Evolutionary conservation across 179 eudicot species (phyloP).

Genomic region (Beta lomatogona): DNA sequence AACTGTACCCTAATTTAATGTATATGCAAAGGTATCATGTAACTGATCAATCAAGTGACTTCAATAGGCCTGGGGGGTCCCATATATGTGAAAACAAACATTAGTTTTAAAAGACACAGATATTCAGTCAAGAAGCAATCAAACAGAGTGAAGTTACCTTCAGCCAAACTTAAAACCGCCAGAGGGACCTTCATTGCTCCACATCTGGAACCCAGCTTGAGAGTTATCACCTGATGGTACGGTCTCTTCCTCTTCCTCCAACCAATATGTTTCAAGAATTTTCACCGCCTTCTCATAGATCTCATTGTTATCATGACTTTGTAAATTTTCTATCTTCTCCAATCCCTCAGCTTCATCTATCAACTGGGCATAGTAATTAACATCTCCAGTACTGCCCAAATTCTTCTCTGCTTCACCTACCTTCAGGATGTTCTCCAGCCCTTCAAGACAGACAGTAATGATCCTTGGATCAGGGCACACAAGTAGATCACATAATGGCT

Average conservation of each 20-base stretch:
- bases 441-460: constrained; percentile 75
- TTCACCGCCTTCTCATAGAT: constrained; percentile 84
- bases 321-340: constrained; percentile 83
- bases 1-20: not conserved
- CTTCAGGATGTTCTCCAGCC: constrained; percentile 81
- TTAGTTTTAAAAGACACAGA: not conserved
- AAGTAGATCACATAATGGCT: constrained; percentile 85
- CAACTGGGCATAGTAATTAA: constrained; percentile 66
- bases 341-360: constrained; percentile 86
- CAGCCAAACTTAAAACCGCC: constrained; percentile 81
- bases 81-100: not conserved
- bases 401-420: constrained; percentile 78
- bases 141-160: constrained; percentile 42
- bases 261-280: constrained; percentile 85
- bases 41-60: not conserved
- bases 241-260: constrained; percentile 73
- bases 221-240: constrained; percentile 39
- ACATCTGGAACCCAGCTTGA: constrained; percentile 56
- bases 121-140: not conserved
- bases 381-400: constrained; percentile 52
- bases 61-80: not conserved
- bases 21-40: not conserved
- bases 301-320: constrained; percentile 81
- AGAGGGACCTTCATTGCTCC: constrained; percentile 58
- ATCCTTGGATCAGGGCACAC: constrained; percentile 89